These are phyloP conservation scores for Cyclospora cayetanensis DNA, from an alignment of 169 alveolate species.

Conservation along the genomic window DNA sequence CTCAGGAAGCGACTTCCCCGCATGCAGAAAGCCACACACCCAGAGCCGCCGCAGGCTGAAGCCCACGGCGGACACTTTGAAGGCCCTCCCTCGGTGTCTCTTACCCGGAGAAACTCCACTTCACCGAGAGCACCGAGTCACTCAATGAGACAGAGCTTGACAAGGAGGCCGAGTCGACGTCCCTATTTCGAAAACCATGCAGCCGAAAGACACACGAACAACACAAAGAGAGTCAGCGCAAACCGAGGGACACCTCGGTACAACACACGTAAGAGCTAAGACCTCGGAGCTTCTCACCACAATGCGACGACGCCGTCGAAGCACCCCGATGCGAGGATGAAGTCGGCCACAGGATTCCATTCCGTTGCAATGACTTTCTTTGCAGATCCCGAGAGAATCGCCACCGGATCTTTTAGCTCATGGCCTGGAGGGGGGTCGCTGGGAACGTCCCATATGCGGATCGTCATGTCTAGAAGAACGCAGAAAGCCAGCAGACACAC, in stretches of 20 bases:
- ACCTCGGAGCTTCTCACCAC: slow-evolving; percentile 41
- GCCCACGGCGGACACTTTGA: no score
- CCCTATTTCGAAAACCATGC: no score
- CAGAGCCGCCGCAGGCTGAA: no score
- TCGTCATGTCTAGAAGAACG: slow-evolving; percentile 61
- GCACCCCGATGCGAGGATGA: slow-evolving; percentile 68
- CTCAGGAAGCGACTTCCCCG: no score
- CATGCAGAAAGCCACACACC: no score
- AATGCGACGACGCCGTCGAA: slow-evolving; percentile 71
- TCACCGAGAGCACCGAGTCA: slow-evolving; percentile 54
- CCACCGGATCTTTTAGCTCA: slow-evolving; percentile 66
- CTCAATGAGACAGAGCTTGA: slow-evolving; percentile 18
- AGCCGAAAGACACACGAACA: no score
- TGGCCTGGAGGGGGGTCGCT: slow-evolving; percentile 36
- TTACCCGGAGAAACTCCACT: slow-evolving; percentile 65
- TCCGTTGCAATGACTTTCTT: slow-evolving; percentile 70
- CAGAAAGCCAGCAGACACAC: background rate
- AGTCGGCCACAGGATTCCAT: slow-evolving; percentile 69
- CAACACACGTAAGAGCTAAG: no score
- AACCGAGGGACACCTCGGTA: no score
- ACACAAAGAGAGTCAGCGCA: no score
- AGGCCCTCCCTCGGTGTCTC: no score
- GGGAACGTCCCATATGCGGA: slow-evolving; percentile 69
- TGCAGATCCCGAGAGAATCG: slow-evolving; percentile 61
- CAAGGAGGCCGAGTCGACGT: slow-evolving; percentile 59